Percentiles rank a stretch among this genome's conserved stretches.
These are phyloP conservation scores for Thozetella sp. DNA, from an alignment of 495 filamentous ascomycete species.

Conservation along the genomic window DNA sequence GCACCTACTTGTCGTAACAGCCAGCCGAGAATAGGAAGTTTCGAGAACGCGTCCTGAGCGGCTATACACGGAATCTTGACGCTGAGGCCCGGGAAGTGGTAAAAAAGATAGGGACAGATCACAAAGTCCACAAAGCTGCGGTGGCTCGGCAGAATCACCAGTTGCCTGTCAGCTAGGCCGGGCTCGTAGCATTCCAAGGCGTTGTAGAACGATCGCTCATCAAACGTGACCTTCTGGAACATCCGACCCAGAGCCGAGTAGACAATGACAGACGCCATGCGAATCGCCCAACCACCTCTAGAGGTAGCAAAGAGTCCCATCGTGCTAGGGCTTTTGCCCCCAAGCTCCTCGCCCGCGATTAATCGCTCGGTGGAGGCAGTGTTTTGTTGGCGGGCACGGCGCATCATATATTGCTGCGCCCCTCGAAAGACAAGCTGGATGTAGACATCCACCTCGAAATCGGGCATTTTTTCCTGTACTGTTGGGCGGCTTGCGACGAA, in stretches of 20 bases:
- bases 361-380: too few relatives aligned
- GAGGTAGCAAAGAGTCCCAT: too few relatives aligned
- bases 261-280: too few relatives aligned
- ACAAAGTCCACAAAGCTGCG: not conserved
- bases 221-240: not conserved
- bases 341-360: too few relatives aligned
- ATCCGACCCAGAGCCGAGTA: not conserved
- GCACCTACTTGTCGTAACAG: not conserved
- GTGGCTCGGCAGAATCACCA: not conserved
- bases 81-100: not conserved
- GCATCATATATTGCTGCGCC: not conserved
- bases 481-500: not conserved
- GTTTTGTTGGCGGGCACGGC: not conserved
- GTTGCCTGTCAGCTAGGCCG: not conserved
- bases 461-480: not conserved
- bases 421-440: not conserved
- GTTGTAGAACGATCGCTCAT: not conserved
- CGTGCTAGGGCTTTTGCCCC: too few relatives aligned
- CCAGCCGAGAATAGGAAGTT: not conserved
- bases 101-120: not conserved
- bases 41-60: not conserved
- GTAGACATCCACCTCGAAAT: not conserved
- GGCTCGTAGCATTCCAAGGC: not conserved
- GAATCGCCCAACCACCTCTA: too few relatives aligned
- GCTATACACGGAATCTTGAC: not conserved